Evolutionary conservation across 2,329 filamentous ascomycete genomes (phyloP), one percentile per base, ranked within the genome.

Genomic region (Metarhizium robertsii): DNA sequence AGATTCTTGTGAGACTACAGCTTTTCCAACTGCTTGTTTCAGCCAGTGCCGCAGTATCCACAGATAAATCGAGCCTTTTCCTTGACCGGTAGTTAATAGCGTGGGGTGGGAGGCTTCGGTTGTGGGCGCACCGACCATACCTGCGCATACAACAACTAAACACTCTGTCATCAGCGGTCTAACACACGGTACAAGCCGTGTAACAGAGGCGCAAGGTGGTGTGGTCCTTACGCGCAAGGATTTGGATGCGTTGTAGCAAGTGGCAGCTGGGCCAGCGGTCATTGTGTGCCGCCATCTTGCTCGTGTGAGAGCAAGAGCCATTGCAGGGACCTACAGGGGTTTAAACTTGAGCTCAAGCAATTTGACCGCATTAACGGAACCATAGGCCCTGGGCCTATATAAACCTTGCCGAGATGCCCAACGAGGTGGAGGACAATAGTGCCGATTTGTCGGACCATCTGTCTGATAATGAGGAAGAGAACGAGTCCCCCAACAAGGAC

Each of bases 401-500:
- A 74, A 73, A 56, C 69, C 61, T 72, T 70, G 73, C 71, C 77
- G 76, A 67, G 65, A 82, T 82, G 79, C 75, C 78, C 66, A 75
- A 79, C 69, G 74, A 80, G 60, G 71, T 77, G 66, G 78, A 79
- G 57, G 71, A 76, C 64, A 75, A 74, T 68, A 74, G 75, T 65
- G 72, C 74, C 67, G 79, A 82, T 63, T 74, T 79, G 69, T 82
- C 79, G 69, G 79, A 80, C 73, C 73, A 71, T 62, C 73, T 79
- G 75, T 83, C 80, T 67, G 80, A 83, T 65, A 80, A 79, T 69
- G 79, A 80, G 60, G 75, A 81, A 72, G 79, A 81, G 67, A 74
- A 75, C 61, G 77, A 79, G 55, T 68, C 70, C 54, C 66, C 66
- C 55, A 63, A 68, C 55, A 78, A 75, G 64, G 71, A 75, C 68